Percentiles rank a stretch among this genome's conserved stretches.
These are phyloP conservation scores for Neurospora sublineolata DNA, from an alignment of 495 filamentous ascomycete genomes.

Conservation along the genomic window DNA sequence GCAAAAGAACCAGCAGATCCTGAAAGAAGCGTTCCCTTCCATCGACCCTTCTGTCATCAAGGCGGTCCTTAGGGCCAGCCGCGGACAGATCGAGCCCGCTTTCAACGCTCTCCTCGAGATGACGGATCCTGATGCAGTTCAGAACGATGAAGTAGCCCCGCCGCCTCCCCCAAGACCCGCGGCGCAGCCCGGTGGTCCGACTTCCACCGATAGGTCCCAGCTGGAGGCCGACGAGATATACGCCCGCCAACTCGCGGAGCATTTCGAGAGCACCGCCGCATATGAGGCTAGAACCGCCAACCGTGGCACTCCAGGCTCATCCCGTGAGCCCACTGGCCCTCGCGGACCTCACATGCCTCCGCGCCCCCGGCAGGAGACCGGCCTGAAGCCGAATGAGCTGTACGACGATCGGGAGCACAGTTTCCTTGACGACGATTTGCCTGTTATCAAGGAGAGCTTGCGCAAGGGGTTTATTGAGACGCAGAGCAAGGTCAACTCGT, in stretches of 20 bases:
- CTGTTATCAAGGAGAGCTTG: slow-evolving; percentile 85
- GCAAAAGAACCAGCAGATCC: slow-evolving; percentile 74
- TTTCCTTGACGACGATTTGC: slow-evolving; percentile 94
- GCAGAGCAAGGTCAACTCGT: slow-evolving; percentile 82
- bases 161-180: slow-evolving; percentile 60
- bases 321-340: slow-evolving; percentile 2
- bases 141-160: slow-evolving; percentile 48
- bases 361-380: slow-evolving; percentile 35
- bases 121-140: slow-evolving; percentile 77
- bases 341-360: slow-evolving; percentile 17
- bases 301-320: slow-evolving; percentile 15
- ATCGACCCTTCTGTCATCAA: slow-evolving; percentile 76
- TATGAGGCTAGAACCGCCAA: slow-evolving; percentile 41
- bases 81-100: slow-evolving; percentile 80
- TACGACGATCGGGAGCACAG: slow-evolving; percentile 54
- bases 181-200: slow-evolving; percentile 24
- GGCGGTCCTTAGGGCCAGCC: slow-evolving; percentile 77
- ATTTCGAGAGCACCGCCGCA: slow-evolving; percentile 55
- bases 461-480: slow-evolving; percentile 92
- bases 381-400: slow-evolving; percentile 35
- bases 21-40: slow-evolving; percentile 86
- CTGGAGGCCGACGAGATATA: slow-evolving; percentile 86
- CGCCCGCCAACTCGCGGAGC: slow-evolving; percentile 84
- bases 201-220: slow-evolving; percentile 58
- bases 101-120: slow-evolving; percentile 93